Percentiles rank a stretch among this genome's conserved stretches.
Evolutionary conservation across 148 eudicot genomes (phyloP).

Genomic region (Polygonum maritimum): DNA sequence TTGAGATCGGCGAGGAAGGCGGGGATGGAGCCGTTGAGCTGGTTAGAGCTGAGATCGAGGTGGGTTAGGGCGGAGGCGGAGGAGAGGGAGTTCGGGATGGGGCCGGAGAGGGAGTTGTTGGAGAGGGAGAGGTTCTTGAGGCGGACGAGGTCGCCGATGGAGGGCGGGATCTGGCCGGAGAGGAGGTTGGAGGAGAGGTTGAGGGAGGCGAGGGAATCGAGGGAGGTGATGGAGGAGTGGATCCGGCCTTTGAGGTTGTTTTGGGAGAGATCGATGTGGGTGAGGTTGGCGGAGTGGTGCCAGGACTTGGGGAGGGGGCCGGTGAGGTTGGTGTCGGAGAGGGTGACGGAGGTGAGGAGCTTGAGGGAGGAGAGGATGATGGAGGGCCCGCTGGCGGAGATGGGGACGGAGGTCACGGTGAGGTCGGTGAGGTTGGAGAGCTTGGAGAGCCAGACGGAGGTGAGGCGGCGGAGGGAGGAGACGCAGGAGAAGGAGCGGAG

Average conservation of each 20-base stretch:
- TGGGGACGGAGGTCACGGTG: constrained; percentile 27
- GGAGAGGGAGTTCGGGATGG: constrained; percentile 46
- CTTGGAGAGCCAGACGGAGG: constrained; percentile 32
- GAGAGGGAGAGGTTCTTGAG: constrained; percentile 42
- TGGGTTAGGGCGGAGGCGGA: constrained; percentile 33
- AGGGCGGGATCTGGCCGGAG: constrained; percentile 39
- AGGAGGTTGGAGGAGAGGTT: constrained; percentile 55
- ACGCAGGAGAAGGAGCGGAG: constrained; percentile 35
- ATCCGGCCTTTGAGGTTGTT: constrained; percentile 54
- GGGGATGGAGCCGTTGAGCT: constrained; percentile 65
- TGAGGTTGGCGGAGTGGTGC: constrained; percentile 24
- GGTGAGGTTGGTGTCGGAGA: constrained; percentile 46
- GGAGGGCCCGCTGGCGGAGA: constrained; percentile 48
- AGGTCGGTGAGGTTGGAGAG: constrained; percentile 35
- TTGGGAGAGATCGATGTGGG: constrained; percentile 50
- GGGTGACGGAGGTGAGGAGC: constrained; percentile 23
- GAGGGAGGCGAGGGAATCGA: constrained; percentile 38
- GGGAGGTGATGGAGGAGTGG: constrained; percentile 32
- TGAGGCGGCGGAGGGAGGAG: constrained; percentile 21
- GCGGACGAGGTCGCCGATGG: constrained; percentile 48
- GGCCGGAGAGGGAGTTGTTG: constrained; percentile 50
- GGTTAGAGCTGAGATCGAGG: constrained; percentile 73
- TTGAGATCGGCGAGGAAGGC: constrained; percentile 46
- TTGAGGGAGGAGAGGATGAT: constrained; percentile 31
- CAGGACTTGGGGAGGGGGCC: constrained; percentile 62